phyloP scores from a whole-genome alignment of 768 basidiomycete genomes.

The Boletus rex-veris region DNA sequence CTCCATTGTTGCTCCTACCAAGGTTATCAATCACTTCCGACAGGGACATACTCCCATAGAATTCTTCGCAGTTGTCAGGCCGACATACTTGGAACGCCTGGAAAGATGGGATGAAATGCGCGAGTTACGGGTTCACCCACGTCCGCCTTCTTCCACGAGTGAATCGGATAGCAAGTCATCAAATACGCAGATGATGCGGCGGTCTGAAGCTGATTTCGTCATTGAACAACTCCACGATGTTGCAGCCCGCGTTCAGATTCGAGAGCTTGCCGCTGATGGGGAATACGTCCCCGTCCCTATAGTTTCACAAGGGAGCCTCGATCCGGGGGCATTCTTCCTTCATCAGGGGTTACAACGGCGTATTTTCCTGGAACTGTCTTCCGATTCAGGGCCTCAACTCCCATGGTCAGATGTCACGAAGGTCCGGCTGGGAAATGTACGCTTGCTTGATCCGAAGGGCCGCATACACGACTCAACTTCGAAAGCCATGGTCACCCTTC shows the following conservation, averaged over 20 bases:
- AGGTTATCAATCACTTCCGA: conserved; percentile 67
- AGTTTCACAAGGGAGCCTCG: conserved; percentile 65
- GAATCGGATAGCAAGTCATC: conserved; percentile 39
- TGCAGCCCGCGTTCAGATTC: conserved; percentile 82
- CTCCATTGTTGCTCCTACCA: conserved; percentile 70
- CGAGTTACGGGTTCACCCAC: conserved; percentile 57
- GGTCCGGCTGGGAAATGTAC: conserved; percentile 77
- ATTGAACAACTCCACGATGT: conserved; percentile 87
- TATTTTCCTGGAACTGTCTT: conserved; percentile 69
- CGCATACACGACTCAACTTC: conserved; percentile 76
- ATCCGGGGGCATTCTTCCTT: conserved; percentile 82
- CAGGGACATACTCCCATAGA: conserved; percentile 83
- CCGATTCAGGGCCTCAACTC: conserved; percentile 85
- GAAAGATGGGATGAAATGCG: conserved; percentile 94
- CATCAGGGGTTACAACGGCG: conserved; percentile 94
- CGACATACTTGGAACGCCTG: conserved; percentile 83
- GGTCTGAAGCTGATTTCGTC: conserved; percentile 90
- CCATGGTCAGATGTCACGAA: conserved; percentile 81
- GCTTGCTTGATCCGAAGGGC: conserved; percentile 81
- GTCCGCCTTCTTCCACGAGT: conserved; percentile 30
- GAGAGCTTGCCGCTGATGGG: conserved; percentile 83
- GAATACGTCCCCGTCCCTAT: conserved; percentile 83
- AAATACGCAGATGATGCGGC: conserved; percentile 71
- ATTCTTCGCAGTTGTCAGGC: conserved; percentile 79
- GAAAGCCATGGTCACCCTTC: conserved; percentile 66